Evolutionary conservation across 2,329 filamentous ascomycete genomes (phyloP).

Genomic region (Colletotrichum sp.): DNA sequence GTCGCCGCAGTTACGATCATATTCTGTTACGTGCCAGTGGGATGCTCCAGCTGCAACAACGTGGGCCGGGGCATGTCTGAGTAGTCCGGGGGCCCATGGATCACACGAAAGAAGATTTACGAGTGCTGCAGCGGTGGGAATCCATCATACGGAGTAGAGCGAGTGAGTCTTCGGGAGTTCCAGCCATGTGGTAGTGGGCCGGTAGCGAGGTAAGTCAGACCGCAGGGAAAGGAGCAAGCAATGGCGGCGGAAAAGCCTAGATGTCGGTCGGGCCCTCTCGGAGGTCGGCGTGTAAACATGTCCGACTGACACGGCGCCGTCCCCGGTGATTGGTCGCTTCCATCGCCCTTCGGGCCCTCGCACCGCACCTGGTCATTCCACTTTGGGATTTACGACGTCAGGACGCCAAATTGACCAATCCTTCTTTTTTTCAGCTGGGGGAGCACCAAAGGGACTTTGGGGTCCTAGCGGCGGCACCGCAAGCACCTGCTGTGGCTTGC

Average conservation of each 20-base stretch:
- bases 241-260: background rate
- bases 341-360: background rate
- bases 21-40: background rate
- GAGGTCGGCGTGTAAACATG: constrained; percentile 8
- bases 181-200: background rate
- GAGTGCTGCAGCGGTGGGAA: background rate
- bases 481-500: background rate
- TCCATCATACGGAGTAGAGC: background rate
- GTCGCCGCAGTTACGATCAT: background rate
- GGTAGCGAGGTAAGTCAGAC: background rate
- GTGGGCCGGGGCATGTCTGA: background rate
- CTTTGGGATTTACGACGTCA: constrained; percentile 13
- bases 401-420: background rate
- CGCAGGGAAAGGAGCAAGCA: background rate
- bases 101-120: background rate
- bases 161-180: background rate
- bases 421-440: background rate
- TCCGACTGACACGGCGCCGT: constrained; percentile 4
- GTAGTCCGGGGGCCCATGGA: background rate
- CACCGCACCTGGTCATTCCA: background rate
- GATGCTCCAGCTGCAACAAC: background rate
- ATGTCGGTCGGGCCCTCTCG: background rate
- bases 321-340: background rate
- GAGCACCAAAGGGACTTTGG: background rate
- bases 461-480: background rate